Percentiles rank a stretch among this genome's conserved stretches.
phyloP scores from a whole-genome alignment of 2,329 filamentous ascomycete genomes.

The Podosphaera xanthii region DNA sequence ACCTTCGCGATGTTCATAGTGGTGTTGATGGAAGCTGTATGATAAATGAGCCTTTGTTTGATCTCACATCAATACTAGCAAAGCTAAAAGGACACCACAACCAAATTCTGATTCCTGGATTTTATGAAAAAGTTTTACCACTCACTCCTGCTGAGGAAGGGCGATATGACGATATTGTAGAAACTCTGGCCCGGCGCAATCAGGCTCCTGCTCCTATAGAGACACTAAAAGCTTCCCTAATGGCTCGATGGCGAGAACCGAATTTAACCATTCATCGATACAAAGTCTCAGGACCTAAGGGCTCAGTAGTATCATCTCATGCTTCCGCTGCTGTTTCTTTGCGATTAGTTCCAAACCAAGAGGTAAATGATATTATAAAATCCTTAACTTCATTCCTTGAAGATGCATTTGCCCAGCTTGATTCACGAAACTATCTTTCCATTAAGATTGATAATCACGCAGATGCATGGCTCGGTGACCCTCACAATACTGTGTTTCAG shows the following conservation, averaged over 20 bases:
- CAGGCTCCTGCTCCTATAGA: constrained; percentile 35
- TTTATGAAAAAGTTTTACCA: constrained; percentile 66
- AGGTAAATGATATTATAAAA: constrained; percentile 52
- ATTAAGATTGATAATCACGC: constrained; percentile 81
- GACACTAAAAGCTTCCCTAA: constrained; percentile 60
- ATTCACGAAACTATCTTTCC: constrained; percentile 58
- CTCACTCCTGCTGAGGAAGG: constrained; percentile 53
- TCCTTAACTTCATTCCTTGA: constrained; percentile 44
- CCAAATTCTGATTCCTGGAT: constrained; percentile 61
- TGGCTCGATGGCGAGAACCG: constrained; percentile 87
- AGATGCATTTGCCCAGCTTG: constrained; percentile 47
- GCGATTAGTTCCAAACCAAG: constrained; percentile 81
- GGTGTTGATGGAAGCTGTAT: constrained; percentile 89
- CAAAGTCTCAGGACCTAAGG: constrained; percentile 77
- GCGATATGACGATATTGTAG: constrained; percentile 65
- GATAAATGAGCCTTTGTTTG: constrained; percentile 77
- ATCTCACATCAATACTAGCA: constrained; percentile 63
- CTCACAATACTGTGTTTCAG: constrained; percentile 71
- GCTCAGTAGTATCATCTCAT: constrained; percentile 73
- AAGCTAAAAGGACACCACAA: constrained; percentile 65
- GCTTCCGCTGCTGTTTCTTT: constrained; percentile 77
- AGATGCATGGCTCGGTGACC: constrained; percentile 89
- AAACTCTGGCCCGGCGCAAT: constrained; percentile 50
- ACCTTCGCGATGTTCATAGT: constrained; percentile 73
- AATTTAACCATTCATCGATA: constrained; percentile 87